phyloP scores from a whole-genome alignment of 2,329 filamentous ascomycete species.

The Coniochaeta sp. region DNA sequence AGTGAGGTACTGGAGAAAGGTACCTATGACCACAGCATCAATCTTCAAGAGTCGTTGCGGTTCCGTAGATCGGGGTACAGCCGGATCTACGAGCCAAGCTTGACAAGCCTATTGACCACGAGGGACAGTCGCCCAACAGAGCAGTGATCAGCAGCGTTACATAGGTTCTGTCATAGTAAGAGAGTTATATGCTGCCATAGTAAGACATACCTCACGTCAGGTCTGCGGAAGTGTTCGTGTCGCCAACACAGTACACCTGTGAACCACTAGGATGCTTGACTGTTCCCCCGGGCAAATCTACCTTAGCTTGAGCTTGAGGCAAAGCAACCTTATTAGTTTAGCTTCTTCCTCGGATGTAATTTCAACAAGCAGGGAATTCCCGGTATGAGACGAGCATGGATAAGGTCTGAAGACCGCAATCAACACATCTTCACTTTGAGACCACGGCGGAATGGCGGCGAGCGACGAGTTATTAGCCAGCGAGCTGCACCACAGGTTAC shows the following conservation, averaged over 20 bases:
- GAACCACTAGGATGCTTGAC: background rate
- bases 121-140: background rate
- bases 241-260: background rate
- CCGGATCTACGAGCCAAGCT: background rate
- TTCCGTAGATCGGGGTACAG: background rate
- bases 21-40: background rate
- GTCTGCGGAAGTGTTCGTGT: background rate
- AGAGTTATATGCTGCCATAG: no score
- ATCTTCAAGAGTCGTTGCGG: background rate
- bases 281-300: background rate
- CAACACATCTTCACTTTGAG: background rate
- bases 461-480: no score
- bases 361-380: background rate
- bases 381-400: background rate
- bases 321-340: no score
- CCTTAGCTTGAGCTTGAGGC: no score
- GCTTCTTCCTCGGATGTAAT: background rate
- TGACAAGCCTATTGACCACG: background rate
- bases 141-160: constrained; percentile 1
- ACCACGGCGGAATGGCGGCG: background rate
- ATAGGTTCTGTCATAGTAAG: no score
- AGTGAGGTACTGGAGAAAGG: background rate
- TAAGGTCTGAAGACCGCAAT: background rate
- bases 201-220: background rate
- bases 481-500: no score